These are phyloP conservation scores for Alopecurus myosuroides DNA, from an alignment of 176 grass and related monocot genomes.

Conservation along the genomic window DNA sequence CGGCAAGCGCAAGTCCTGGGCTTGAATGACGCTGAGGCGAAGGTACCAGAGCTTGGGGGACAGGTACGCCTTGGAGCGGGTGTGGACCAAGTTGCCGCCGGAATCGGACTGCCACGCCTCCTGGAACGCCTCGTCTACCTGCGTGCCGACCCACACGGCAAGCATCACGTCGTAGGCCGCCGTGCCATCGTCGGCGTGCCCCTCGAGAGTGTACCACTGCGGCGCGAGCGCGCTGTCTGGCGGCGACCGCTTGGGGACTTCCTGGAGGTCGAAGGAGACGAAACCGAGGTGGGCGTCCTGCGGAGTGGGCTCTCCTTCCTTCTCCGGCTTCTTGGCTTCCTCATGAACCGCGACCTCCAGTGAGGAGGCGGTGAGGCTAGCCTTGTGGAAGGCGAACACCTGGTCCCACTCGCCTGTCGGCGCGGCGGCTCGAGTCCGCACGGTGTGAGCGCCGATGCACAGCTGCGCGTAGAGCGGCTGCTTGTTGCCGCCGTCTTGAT, in stretches of 20 bases:
- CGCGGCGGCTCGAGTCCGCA: constrained; percentile 46
- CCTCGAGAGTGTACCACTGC: constrained; percentile 95
- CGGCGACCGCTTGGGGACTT: constrained; percentile 76
- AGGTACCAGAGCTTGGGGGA: constrained; percentile 98
- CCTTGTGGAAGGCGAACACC: constrained; percentile 96
- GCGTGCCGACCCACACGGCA: constrained; percentile 90
- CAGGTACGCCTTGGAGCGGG: constrained; percentile 93
- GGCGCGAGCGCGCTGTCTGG: constrained; percentile 90
- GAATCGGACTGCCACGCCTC: constrained; percentile 97
- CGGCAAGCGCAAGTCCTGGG: constrained; percentile 77
- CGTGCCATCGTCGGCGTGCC: constrained; percentile 27
- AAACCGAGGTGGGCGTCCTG: constrained; percentile 53
- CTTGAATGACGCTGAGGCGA: constrained; percentile 83
- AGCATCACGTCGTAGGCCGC: constrained; percentile 78
- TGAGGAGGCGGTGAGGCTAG: constrained; percentile 65
- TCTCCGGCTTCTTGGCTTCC: constrained; percentile 37
- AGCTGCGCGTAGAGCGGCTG: constrained; percentile 59
- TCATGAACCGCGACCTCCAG: constrained; percentile 80
- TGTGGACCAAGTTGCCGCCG: constrained; percentile 68
- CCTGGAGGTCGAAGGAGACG: constrained; percentile 76
- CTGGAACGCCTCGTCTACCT: constrained; percentile 95
- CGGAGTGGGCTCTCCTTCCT: constrained; percentile 36
- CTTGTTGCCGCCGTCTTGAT: constrained; percentile 14
- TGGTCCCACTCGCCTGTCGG: constrained; percentile 73
- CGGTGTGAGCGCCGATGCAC: constrained; percentile 69